A percentile compares a stretch with the other conserved stretches of the same genome.
Evolutionary conservation across 441 rosid species (phyloP).

Genomic region (Adansonia gregorii): DNA sequence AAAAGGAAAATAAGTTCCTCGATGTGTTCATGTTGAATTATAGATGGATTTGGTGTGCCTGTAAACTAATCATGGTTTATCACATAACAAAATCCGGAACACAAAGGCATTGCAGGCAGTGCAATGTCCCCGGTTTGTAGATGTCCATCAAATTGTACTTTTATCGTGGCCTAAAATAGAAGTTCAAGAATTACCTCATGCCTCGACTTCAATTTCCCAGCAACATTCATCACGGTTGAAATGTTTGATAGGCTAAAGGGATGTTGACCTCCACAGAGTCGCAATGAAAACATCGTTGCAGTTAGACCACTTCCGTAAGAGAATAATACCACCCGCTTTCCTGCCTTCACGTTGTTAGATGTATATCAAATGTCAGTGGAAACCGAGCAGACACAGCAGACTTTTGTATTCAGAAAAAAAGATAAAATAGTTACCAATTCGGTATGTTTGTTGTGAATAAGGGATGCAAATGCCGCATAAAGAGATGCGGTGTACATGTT

Average conservation of each 20-base stretch:
- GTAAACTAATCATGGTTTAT: not conserved
- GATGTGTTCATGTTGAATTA: not conserved
- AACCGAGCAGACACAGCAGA: conserved; percentile 1
- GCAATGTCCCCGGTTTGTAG: not conserved
- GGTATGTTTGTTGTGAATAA: conserved; percentile 71
- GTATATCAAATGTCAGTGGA: conserved; percentile 18
- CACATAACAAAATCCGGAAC: not conserved
- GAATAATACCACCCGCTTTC: conserved; percentile 82
- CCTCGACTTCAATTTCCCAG: conserved; percentile 76
- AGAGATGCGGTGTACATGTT: conserved; percentile 99
- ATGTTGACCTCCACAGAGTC: conserved; percentile 57
- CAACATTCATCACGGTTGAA: conserved; percentile 71
- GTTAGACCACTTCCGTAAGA: conserved; percentile 95
- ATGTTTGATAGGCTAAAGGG: conserved; percentile 86
- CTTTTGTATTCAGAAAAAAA: not conserved
- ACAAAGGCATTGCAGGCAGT: not conserved
- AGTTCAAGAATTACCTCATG: conserved; percentile 66
- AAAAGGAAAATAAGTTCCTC: not conserved
- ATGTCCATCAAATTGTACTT: not conserved
- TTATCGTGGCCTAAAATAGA: not conserved
- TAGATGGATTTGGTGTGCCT: not conserved
- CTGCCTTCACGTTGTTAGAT: conserved; percentile 50
- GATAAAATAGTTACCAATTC: conserved; percentile 60
- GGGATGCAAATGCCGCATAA: conserved; percentile 93
- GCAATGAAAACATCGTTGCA: conserved; percentile 87